Evolutionary conservation across 768 basidiomycete species (phyloP), one percentile per base, ranked within the genome.

Genomic region (Tricholoma matsutake): DNA sequence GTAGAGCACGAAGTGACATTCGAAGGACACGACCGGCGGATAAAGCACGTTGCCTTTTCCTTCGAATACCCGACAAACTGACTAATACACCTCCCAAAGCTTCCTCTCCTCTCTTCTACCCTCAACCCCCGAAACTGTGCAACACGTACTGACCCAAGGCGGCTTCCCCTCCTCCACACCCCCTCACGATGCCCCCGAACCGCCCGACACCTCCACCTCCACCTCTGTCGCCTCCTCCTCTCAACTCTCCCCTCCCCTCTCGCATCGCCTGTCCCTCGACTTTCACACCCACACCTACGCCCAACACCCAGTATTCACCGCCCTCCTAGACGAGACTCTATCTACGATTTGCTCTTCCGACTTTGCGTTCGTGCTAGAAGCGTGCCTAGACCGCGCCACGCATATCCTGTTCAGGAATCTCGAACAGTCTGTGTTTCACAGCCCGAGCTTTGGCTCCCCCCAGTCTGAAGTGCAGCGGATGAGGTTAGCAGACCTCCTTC

Each of bases 31-130:
- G 84, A 88, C 64, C 79, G 81, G 59, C 78, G 77, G 64, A 85
- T 83, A 57, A 84, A 83, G 81, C 87, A 65, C 22, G 82, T 67
- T 29, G 32, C 52, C 60, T 66, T 41, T 39, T 7, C 54, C 59
- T 51, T 49, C 43, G 22, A 49, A 58, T 22, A 29, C 6, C 53
- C 49, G 14, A 8, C 1, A 18, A 32, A 49, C 55, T 58, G 43
- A 53, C 51, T 57, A 41, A 18, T 34, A 53, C 57, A 0, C 28
- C 34, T n/a, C 1, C 20, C 25, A 2, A 51, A 91, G 89, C 67
- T 94, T 94, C 71, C 70, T 88, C 16, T 83, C 89, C 1, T 85
- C 88, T 0, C 81, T 95, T 6, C 81, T 94, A 9, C 92, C 92
- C 2, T 84, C 87, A 37, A 92, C 91, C 0, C 79, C 84, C 8